A percentile compares a stretch with the other conserved stretches of the same genome.
Evolutionary conservation across 257 asterid species (phyloP).

Genomic region (Solanum raphanifolium): DNA sequence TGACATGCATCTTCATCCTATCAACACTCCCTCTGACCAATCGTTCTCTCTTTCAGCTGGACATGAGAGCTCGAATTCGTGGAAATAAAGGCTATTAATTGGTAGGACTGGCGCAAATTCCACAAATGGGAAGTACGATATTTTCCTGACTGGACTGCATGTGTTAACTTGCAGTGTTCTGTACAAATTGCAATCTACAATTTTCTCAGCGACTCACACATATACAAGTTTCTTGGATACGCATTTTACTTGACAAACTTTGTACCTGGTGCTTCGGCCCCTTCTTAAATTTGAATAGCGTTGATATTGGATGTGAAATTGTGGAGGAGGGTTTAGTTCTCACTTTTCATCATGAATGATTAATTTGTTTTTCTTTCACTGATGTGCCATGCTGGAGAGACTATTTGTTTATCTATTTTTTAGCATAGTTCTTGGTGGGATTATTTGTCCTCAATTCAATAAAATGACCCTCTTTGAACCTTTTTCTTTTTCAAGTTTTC

Average conservation of each 20-base stretch:
- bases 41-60: conserved; percentile 39
- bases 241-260: background rate
- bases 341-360: background rate
- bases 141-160: background rate
- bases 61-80: conserved; percentile 94
- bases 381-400: background rate
- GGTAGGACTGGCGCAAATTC: background rate
- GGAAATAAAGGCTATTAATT: conserved; percentile 86
- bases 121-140: background rate
- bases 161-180: conserved; percentile 2
- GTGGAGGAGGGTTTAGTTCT: background rate
- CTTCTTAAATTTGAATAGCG: background rate
- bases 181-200: background rate
- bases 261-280: background rate
- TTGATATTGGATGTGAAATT: background rate
- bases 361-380: background rate
- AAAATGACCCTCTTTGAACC: background rate
- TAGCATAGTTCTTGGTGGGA: background rate
- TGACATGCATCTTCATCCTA: background rate
- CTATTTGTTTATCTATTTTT: background rate
- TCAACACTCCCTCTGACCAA: background rate
- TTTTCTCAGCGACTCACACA: background rate
- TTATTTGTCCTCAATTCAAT: background rate
- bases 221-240: background rate
- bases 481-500: background rate